Evolutionary conservation across 306 rosid species (phyloP).

Genomic region (Canavalia ensiformis): DNA sequence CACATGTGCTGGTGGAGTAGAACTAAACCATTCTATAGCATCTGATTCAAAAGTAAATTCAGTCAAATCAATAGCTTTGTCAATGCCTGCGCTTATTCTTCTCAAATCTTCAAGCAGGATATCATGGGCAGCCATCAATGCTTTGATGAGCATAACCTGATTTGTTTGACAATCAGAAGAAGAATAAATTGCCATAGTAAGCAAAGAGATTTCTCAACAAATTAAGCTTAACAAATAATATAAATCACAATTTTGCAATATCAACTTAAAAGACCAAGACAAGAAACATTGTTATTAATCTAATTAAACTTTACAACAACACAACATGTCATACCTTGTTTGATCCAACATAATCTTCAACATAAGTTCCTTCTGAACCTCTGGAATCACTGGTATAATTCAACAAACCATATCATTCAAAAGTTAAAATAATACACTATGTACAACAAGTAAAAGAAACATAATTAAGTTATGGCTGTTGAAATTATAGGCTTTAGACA

Average conservation of each 20-base stretch:
- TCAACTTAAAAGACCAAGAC: constrained; percentile 26
- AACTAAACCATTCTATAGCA: constrained; percentile 63
- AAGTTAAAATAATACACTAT: constrained; percentile 38
- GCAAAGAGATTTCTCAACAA: constrained; percentile 34
- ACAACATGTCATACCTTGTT: constrained; percentile 69
- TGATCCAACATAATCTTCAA: constrained; percentile 59
- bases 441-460: constrained; percentile 32
- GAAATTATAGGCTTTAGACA: constrained; percentile 25
- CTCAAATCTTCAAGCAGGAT: constrained; percentile 82
- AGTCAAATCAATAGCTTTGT: constrained; percentile 74
- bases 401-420: constrained; percentile 48
- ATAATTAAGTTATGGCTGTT: neutral
- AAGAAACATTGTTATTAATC: constrained; percentile 16
- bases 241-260: constrained; percentile 24
- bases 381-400: constrained; percentile 64
- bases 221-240: constrained; percentile 39
- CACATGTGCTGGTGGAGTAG: constrained; percentile 49
- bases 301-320: constrained; percentile 11
- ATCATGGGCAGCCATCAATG: constrained; percentile 77
- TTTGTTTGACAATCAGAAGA: constrained; percentile 45
- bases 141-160: constrained; percentile 71
- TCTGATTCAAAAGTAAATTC: constrained; percentile 70
- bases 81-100: constrained; percentile 76
- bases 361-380: constrained; percentile 58
- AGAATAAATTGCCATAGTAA: constrained; percentile 22